phyloP scores from a whole-genome alignment of 441 rosid species.

The Eutrema salsugineum region DNA sequence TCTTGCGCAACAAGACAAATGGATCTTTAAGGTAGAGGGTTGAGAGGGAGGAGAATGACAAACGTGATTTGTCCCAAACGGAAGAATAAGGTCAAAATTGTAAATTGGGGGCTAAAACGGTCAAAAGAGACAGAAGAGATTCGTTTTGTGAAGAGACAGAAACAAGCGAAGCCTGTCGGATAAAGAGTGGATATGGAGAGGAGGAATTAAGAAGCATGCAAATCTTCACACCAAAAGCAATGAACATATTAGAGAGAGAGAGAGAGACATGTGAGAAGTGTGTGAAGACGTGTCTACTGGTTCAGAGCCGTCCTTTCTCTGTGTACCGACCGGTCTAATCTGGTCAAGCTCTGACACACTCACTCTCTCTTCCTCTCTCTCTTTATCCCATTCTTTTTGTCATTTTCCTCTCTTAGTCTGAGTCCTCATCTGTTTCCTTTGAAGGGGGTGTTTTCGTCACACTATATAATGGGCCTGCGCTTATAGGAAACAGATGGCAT shows the following conservation, averaged over 20 bases:
- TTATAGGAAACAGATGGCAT: too few relatives aligned
- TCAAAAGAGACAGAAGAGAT: slow-evolving; percentile 28
- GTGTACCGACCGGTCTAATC: slow-evolving; percentile 22
- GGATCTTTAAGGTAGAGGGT: slow-evolving; percentile 1
- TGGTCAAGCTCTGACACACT: slow-evolving; percentile 24
- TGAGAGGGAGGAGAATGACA: neutral
- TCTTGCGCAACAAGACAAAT: slow-evolving; percentile 13
- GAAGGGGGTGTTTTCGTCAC: neutral
- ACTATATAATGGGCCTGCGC: neutral
- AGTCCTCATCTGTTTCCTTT: neutral
- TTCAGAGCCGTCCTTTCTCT: slow-evolving; percentile 32
- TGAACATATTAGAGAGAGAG: neutral
- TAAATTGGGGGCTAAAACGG: neutral
- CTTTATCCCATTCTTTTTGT: slow-evolving; percentile 17
- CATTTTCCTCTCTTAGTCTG: slow-evolving; percentile 2
- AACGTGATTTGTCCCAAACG: neutral
- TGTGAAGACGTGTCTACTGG: slow-evolving; percentile 24
- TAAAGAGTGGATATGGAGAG: slow-evolving; percentile 18
- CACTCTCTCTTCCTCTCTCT: neutral
- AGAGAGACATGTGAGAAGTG: slow-evolving; percentile 28
- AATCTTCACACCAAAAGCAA: slow-evolving; percentile 28
- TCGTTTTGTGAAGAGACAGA: slow-evolving; percentile 27
- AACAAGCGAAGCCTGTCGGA: slow-evolving; percentile 27
- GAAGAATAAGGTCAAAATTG: neutral
- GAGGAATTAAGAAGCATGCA: slow-evolving; percentile 27